These are phyloP conservation scores for Cercospora citrullina DNA, from an alignment of 2,329 filamentous ascomycete genomes.

Conservation along the genomic window DNA sequence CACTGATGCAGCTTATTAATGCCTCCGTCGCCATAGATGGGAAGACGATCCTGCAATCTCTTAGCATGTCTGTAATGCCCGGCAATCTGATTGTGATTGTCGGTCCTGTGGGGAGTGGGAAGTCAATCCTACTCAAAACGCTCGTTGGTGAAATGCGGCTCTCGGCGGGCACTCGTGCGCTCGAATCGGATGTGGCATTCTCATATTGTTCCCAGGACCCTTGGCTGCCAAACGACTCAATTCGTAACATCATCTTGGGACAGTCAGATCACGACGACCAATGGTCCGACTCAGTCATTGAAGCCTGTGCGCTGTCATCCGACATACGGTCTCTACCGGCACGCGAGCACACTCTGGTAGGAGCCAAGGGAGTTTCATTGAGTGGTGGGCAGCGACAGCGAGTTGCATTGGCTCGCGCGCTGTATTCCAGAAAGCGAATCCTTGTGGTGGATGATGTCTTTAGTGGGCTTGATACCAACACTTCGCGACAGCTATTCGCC, in stretches of 20 bases:
- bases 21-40: conserved; percentile 8
- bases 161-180: conserved; percentile 2
- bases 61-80: conserved; percentile 5
- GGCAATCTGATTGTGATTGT: conserved; percentile 14
- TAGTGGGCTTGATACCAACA: conserved; percentile 65
- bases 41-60: conserved; percentile 11
- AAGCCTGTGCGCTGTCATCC: conserved; percentile 71
- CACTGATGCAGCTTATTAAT: conserved; percentile 2
- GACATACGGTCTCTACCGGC: conserved; percentile 75
- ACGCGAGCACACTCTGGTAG: conserved; percentile 78
- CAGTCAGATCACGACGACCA: conserved; percentile 53
- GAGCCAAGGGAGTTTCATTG: conserved; percentile 80
- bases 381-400: conserved; percentile 84
- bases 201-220: conserved; percentile 26
- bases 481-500: conserved; percentile 46
- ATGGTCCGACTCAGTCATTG: conserved; percentile 70
- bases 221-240: conserved; percentile 25
- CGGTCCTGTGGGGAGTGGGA: conserved; percentile 19
- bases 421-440: conserved; percentile 76
- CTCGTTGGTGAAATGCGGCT: conserved; percentile 19
- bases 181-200: not conserved
- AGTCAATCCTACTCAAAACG: conserved; percentile 20
- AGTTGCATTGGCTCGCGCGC: conserved; percentile 73
- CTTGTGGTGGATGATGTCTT: conserved; percentile 82
- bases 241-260: conserved; percentile 19